Base-by-base conservation (phyloP, 1,284 basidiomycete genomes). In the Xerocomus minutiporus region DNA sequence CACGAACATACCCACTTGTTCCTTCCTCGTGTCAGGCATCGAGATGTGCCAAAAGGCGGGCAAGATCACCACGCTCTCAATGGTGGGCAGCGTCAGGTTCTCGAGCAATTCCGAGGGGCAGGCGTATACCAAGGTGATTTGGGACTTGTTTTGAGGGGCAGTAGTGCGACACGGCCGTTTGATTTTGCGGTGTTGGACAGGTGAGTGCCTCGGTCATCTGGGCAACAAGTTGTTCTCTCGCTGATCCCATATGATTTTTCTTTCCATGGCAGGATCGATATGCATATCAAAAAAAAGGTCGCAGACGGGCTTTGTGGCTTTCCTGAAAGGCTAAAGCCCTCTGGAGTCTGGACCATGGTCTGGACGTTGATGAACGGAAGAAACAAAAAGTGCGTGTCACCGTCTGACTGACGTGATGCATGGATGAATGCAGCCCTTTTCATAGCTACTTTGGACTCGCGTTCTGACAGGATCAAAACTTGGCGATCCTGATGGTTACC, bases 401-500 rank as follows among this genome's bases (percentile, higher is more conserved):
- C 8, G 41, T n/a, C 15, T 29, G 25, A 7, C 26, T 29, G 41
- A 29, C 26, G n/a, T 15, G 15, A 20, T 20, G 8, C 9, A 11
- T 38, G 36, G n/a, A 29, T 43, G 41, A 41, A 41, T 11, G 23
- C 36, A 17, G 17, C 8, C 17, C 12, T 11, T 46, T 60, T 60
- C 48, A 60, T 60, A 82, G 81, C 20, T 2, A 20, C 20, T 20
- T 20, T 20, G 20, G 20, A 20, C 20, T 20, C 20, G 20, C 20
- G 20, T 20, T 20, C 57, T 79, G 23, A 91, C 88, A 2, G 84
- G 84, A 6, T 78, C 82, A 51, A 77, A 75, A 34, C 75, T 98
- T 1, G 96, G 95, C 1, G 89, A 84, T 4, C 65, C 73, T 3
- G 76, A 82, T 46, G 86, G 91, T 8, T 78, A 78, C 39, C 71